Conservation (phyloP, 805 yeast genomes). For the Danielia oregonensis region DNA sequence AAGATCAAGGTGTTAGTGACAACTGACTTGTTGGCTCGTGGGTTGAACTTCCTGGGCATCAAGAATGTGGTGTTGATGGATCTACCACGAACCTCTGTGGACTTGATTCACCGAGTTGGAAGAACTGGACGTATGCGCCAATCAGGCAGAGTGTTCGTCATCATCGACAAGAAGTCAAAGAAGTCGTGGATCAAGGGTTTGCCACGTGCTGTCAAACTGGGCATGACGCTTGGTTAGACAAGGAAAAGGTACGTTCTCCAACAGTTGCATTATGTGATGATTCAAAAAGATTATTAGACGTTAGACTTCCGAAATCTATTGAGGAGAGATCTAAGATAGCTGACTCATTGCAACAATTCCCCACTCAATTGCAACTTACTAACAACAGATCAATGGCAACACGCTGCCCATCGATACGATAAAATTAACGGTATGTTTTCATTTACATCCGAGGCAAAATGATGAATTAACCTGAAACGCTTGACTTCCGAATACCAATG, state of each 20-base stretch:
- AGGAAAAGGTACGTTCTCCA: conserved; percentile 9
- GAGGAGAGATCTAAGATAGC: conserved; percentile 34
- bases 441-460: conserved; percentile 4
- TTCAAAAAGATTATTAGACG: conserved; percentile 33
- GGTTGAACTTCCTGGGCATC: conserved; percentile 78
- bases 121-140: conserved; percentile 92
- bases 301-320: conserved; percentile 38
- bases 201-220: conserved; percentile 62
- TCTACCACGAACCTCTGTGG: conserved; percentile 80
- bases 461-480: conserved; percentile 26
- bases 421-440: conserved; percentile 12
- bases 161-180: conserved; percentile 63
- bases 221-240: conserved; percentile 28
- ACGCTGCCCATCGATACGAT: too few species aligned
- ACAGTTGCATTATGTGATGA: conserved; percentile 26
- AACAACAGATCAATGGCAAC: too few species aligned
- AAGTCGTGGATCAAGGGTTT: conserved; percentile 81
- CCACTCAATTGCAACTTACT: neutral
- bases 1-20: conserved; percentile 70
- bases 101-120: conserved; percentile 87
- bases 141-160: conserved; percentile 80
- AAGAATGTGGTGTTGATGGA: conserved; percentile 82
- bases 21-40: conserved; percentile 87
- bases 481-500: conserved; percentile 26
- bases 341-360: conserved; percentile 10